A percentile compares a stretch with the other conserved stretches of the same genome.
These are phyloP conservation scores for Candida ficus DNA, from an alignment of 805 yeast genomes.

Conservation along the genomic window DNA sequence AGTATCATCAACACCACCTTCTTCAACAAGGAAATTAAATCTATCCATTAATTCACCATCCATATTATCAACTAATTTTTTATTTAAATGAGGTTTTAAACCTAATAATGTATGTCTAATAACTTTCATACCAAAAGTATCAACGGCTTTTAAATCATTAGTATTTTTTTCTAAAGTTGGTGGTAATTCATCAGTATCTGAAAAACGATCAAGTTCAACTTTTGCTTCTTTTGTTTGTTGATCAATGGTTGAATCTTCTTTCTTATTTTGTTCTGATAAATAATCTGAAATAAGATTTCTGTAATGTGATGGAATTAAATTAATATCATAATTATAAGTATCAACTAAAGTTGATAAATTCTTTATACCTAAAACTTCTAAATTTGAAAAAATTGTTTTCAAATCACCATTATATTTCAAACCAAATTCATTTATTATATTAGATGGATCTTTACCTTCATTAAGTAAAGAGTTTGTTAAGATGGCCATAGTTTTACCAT, in stretches of 20 bases:
- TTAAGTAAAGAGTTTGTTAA: constrained; percentile 31
- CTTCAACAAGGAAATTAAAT: constrained; percentile 27
- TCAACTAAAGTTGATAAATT: constrained; percentile 30
- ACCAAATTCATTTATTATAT: constrained; percentile 24
- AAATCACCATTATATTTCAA: constrained; percentile 21
- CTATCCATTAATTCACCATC: constrained; percentile 30
- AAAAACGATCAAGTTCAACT: neutral
- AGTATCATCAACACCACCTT: constrained; percentile 15
- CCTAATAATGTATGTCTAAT: constrained; percentile 71
- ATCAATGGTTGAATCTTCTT: neutral
- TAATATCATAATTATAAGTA: constrained; percentile 15
- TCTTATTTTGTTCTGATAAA: constrained; percentile 2
- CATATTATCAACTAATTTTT: constrained; percentile 28
- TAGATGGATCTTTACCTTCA: constrained; percentile 18
- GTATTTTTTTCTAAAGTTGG: constrained; percentile 49
- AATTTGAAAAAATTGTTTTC: constrained; percentile 18
- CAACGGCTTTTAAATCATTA: constrained; percentile 57
- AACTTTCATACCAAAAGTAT: constrained; percentile 71
- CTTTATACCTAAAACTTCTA: constrained; percentile 49
- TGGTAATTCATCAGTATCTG: constrained; percentile 21
- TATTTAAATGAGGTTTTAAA: constrained; percentile 29
- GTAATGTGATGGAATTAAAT: constrained; percentile 32
- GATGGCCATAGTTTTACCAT: constrained; percentile 59
- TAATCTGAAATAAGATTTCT: constrained; percentile 20
- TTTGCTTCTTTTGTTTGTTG: neutral